Evolutionary conservation across 2,329 filamentous ascomycete species (phyloP), one percentile per base, ranked within the genome.

Genomic region (Epichloe bromicola): DNA sequence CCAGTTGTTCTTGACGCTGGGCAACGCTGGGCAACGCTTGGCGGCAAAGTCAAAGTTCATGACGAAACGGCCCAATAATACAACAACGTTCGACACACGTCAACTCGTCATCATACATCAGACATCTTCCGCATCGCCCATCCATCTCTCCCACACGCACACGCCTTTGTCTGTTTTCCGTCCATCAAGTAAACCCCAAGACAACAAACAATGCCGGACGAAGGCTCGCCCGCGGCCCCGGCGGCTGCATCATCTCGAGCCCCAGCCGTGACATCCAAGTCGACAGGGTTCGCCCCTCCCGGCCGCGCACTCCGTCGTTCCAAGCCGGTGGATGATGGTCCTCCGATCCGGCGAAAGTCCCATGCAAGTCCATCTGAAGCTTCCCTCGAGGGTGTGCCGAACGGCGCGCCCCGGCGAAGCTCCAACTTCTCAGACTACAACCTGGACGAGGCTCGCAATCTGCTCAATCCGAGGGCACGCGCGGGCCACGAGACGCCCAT

Each of bases 341-440:
- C 58, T 58, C 36, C 55, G 39, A 30, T 38, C 8, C 49, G 53
- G 42, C 54, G 49, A 33, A 54, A 47, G 30, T 56, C 57, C n/a
- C 48, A 50, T 42, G 46, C 52, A 17, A 54, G 55, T 17, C 56
- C 49, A 34, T 57, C 63, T 23, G 63, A 64, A 20, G 61, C 59
- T 14, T 60, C 63, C 7, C 57, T 62, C 36, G 57, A 60, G 20
- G 57, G 55, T 46, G 52, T 58, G 26, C 61, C 54, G 12, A 43
- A 42, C 30, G 53, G 36, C 19, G 26, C 34, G 42, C 76, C 79
- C 30, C 79, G 87, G 50, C 79, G 86, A 55, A 87, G 85, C 68
- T 93, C 88, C 37, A 82, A 81, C 46, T 79, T 94, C 55, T 93
- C 88, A 30, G 86, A 90, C 60, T 83, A 78, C 59, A 86, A 85